These are phyloP conservation scores for Graphiopsis chlorocephala DNA, from an alignment of 2,329 filamentous ascomycete species.

Conservation along the genomic window DNA sequence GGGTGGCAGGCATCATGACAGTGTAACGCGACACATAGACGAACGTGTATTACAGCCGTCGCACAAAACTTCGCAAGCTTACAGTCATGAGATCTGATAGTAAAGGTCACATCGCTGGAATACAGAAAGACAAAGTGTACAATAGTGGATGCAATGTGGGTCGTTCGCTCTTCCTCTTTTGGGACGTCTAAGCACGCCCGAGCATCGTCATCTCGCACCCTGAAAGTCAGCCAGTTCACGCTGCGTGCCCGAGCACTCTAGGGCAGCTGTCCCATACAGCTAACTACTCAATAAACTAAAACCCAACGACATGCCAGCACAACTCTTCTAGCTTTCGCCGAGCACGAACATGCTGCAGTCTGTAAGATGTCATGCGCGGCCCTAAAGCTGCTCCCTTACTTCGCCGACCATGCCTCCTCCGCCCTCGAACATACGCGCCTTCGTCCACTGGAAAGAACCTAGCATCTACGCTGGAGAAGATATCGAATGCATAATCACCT, in stretches of 20 bases:
- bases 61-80: background rate
- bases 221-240: background rate
- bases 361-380: constrained; percentile 15
- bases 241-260: background rate
- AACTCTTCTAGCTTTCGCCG: background rate
- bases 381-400: constrained; percentile 15
- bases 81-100: background rate
- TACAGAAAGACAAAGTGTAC: background rate
- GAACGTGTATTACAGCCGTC: background rate
- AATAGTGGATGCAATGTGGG: background rate
- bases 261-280: background rate
- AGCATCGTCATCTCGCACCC: constrained; percentile 2
- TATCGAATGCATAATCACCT: constrained; percentile 91
- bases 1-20: background rate
- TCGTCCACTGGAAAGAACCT: constrained; percentile 90
- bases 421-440: constrained; percentile 81
- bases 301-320: background rate
- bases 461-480: constrained; percentile 96
- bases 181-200: background rate
- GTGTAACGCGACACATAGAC: background rate
- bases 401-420: constrained; percentile 13
- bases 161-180: constrained; percentile 3
- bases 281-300: background rate
- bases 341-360: constrained; percentile 9
- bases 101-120: background rate